A percentile compares a stretch with the other conserved stretches of the same genome.
These are phyloP conservation scores for Ceratocystis huliohia DNA, from an alignment of 2,329 filamentous ascomycete species.

Conservation along the genomic window DNA sequence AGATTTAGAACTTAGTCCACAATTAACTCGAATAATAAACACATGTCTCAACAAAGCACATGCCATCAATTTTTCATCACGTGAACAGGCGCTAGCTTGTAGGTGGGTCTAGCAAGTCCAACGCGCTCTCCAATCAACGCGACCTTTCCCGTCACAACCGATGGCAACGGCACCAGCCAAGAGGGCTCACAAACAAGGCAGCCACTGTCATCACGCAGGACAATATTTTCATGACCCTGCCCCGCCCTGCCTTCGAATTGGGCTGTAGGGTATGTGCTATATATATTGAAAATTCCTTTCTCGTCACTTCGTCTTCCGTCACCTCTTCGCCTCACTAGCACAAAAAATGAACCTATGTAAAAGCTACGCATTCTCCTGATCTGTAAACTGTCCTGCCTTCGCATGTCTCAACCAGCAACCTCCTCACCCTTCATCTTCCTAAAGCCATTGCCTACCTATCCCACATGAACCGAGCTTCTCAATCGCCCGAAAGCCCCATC, in stretches of 20 bases:
- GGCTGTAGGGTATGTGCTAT: neutral
- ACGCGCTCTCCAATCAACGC: neutral
- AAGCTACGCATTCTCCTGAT: neutral
- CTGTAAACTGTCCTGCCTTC: neutral
- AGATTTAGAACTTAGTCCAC: too few relatives aligned
- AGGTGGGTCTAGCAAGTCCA: neutral
- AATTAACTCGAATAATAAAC: too few relatives aligned
- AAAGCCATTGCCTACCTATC: neutral
- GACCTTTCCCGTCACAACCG: neutral
- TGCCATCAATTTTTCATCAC: neutral
- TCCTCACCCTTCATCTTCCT: neutral
- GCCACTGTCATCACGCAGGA: neutral
- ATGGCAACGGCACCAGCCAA: neutral
- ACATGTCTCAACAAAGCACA: neutral
- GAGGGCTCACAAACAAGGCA: neutral
- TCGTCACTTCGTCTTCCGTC: neutral
- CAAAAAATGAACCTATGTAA: neutral
- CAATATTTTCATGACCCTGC: neutral
- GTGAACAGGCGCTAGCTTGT: neutral
- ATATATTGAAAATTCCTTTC: neutral
- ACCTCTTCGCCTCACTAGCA: neutral
- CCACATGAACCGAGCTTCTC: constrained; percentile 12
- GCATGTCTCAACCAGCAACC: constrained; percentile 1
- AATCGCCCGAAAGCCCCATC: neutral
- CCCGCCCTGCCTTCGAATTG: neutral